Evolutionary conservation across 2,329 filamentous ascomycete species (phyloP).

Genomic region (Ambrosiella cleistominuta): DNA sequence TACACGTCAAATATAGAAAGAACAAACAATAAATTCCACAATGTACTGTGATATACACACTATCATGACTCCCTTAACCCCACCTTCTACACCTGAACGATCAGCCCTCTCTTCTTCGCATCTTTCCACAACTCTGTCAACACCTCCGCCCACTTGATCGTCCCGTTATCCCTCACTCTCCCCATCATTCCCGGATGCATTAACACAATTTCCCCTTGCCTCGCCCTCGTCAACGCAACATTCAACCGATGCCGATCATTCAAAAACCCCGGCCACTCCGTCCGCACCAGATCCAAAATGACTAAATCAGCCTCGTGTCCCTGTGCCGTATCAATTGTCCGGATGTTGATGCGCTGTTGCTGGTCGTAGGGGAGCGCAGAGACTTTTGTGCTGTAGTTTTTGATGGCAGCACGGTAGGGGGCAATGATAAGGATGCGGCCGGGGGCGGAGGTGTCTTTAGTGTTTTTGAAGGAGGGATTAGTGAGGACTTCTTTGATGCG

Average conservation of each 20-base stretch:
- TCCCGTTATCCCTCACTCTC: not conserved
- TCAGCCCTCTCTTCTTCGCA: not conserved
- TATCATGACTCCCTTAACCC: too few species aligned
- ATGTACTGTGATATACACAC: not conserved
- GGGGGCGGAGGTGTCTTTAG: constrained; percentile 15
- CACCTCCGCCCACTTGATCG: not conserved
- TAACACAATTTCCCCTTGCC: constrained; percentile 28
- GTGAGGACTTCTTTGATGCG: constrained; percentile 19
- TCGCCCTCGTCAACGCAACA: constrained; percentile 28
- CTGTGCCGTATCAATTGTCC: constrained; percentile 29
- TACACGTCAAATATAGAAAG: not conserved
- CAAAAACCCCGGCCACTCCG: constrained; percentile 23
- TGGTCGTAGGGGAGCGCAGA: constrained; percentile 17
- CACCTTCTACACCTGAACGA: not conserved
- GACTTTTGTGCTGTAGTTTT: constrained; percentile 20
- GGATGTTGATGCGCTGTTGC: constrained; percentile 21
- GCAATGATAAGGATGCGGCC: constrained; percentile 28
- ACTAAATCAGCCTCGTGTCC: constrained; percentile 32
- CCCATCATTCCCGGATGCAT: constrained; percentile 25
- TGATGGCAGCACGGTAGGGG: constrained; percentile 24
- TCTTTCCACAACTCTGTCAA: constrained; percentile 6
- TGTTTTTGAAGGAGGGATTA: constrained; percentile 20
- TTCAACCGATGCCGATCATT: constrained; percentile 28
- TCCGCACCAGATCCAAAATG: constrained; percentile 30
- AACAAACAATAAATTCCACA: not conserved